Base-by-base conservation (phyloP, 148 eudicot species). In the Gaultheria prostrata region DNA sequence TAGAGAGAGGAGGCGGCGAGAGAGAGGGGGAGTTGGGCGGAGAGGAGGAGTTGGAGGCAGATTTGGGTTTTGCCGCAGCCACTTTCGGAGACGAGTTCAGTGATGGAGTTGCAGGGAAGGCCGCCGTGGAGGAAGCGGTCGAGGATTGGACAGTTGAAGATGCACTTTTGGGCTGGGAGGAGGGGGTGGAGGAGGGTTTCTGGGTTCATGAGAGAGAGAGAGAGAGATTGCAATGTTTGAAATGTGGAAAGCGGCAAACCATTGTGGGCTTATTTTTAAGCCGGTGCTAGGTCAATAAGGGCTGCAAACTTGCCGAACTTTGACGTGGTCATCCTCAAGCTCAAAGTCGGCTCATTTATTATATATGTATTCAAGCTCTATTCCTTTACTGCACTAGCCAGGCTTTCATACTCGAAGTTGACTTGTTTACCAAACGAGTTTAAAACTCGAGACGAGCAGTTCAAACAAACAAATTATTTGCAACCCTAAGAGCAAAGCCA, bases 51-150 rank as follows among this genome's bases (percentile, higher is more conserved):
- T 72, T 95, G 98, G 53, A 95, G 97, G 59, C 89, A 92, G 84
- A 95, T 78, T 71, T 95, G 98, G 90, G 98, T 95, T 50, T 95
- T 95, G 32, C 98, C 98, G 46, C 82, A 87, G 63, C 95, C 93
- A 87, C 98, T 94, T 83, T 95, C 98, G 74, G 94, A 89, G 28
- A 91, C 94, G 82, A 95, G 73, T 81, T 95, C 98, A 24, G 98
- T 95, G 79, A 95, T 82, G 53, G 94, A 86, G 63, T 88, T 88
- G 88, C 88, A 92, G 26, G 98, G 95, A 82, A 95, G 74, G 35
- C 98, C 98, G 87, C 98, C 98, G 87, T 67, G 57, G 85, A 95
- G 93, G 54, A 92, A 88, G 73, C 75, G 76, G 85, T 94, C 91
- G 26, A 95, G 94, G 83, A 88, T 28, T 7, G 94, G 92, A 85